Evolutionary conservation across 768 basidiomycete genomes (phyloP).

Genomic region (Mrakia frigida): DNA sequence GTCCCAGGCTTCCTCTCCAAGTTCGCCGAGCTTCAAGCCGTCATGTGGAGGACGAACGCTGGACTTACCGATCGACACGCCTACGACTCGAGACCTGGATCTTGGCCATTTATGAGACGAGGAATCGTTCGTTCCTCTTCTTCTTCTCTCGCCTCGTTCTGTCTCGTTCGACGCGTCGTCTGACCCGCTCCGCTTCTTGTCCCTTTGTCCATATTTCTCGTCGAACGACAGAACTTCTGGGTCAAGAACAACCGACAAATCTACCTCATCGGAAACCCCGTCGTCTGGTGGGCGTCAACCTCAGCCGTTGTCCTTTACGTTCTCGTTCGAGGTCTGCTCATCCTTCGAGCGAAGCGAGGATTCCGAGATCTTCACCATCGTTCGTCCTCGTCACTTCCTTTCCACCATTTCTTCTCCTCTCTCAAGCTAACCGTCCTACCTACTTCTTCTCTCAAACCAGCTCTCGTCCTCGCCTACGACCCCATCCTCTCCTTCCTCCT

Average conservation of each 20-base stretch:
- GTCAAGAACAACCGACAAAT: constrained; percentile 93
- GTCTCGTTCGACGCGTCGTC: no score
- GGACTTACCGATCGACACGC: constrained; percentile 91
- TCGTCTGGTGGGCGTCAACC: constrained; percentile 85
- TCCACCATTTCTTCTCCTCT: background rate
- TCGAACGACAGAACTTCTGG: constrained; percentile 78
- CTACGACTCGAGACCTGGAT: constrained; percentile 85
- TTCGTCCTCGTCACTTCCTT: constrained; percentile 49
- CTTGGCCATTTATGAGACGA: constrained; percentile 84
- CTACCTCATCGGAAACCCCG: constrained; percentile 89
- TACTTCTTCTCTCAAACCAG: constrained; percentile 47
- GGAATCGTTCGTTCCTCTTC: constrained; percentile 71
- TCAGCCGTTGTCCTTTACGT: constrained; percentile 64
- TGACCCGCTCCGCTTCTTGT: background rate
- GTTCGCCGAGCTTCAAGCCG: constrained; percentile 83
- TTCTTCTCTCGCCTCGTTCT: background rate
- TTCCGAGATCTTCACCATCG: constrained; percentile 88
- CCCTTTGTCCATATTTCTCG: background rate
- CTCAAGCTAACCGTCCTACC: background rate
- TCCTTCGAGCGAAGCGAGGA: constrained; percentile 84
- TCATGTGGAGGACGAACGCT: constrained; percentile 97
- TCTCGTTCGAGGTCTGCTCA: constrained; percentile 65
- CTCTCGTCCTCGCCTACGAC: constrained; percentile 87
- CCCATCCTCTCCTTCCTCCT: constrained; percentile 83
- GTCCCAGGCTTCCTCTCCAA: constrained; percentile 84